phyloP scores from a whole-genome alignment of 257 asterid species.

The Solanum dulcamara region DNA sequence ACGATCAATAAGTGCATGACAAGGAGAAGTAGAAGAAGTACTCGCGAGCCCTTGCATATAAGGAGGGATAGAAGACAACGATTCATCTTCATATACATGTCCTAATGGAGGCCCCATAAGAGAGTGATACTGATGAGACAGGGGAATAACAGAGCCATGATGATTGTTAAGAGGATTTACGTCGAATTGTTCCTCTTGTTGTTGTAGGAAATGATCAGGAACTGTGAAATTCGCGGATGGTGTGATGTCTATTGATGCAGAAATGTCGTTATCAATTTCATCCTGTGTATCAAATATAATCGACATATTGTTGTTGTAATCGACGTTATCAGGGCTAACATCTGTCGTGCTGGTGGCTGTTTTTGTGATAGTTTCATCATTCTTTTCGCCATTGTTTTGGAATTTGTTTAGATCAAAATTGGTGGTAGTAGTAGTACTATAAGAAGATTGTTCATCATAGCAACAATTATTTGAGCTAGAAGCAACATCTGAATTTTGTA shows the following conservation, averaged over 20 bases:
- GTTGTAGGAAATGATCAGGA: slow-evolving; percentile 27
- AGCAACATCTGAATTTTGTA: slow-evolving; percentile 62
- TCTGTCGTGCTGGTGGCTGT: slow-evolving; percentile 8
- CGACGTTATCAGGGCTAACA: not conserved
- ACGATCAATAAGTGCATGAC: slow-evolving; percentile 43
- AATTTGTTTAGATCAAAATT: slow-evolving; percentile 30
- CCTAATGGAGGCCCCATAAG: slow-evolving; percentile 32
- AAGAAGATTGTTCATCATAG: slow-evolving; percentile 54
- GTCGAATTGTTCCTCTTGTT: slow-evolving; percentile 32
- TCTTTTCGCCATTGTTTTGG: not conserved
- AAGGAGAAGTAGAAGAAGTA: slow-evolving; percentile 27
- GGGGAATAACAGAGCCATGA: not conserved
- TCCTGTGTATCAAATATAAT: slow-evolving; percentile 32
- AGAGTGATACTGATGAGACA: slow-evolving; percentile 11
- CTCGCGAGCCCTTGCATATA: slow-evolving; percentile 24
- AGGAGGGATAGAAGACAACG: slow-evolving; percentile 26
- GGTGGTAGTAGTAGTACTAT: slow-evolving; percentile 6
- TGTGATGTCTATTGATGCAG: slow-evolving; percentile 71
- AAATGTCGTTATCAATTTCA: slow-evolving; percentile 56
- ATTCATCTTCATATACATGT: slow-evolving; percentile 32
- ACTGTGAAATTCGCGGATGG: slow-evolving; percentile 28
- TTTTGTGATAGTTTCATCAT: not conserved
- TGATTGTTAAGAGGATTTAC: slow-evolving; percentile 18
- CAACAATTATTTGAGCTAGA: slow-evolving; percentile 60
- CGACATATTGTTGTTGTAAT: slow-evolving; percentile 8